Conservation (phyloP, 2,329 filamentous ascomycete genomes). For the Calonectria montana region DNA sequence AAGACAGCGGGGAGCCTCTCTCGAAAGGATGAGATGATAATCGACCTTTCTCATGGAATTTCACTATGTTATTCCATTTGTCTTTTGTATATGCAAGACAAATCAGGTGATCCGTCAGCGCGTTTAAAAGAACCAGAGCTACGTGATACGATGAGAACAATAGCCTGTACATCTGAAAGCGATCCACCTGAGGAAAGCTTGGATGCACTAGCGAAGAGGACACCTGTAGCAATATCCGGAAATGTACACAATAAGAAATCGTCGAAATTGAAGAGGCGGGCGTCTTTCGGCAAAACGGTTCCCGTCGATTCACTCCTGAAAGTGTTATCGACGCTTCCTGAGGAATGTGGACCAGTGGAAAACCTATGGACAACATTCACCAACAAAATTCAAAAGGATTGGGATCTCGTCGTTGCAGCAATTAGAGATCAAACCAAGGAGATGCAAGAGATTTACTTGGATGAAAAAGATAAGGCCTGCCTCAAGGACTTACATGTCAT, state of each 20-base stretch:
- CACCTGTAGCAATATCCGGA: neutral
- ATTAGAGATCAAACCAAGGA: neutral
- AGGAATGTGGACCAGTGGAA: neutral
- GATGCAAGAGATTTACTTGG: neutral
- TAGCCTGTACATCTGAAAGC: neutral
- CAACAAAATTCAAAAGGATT: neutral
- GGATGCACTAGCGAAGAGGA: neutral
- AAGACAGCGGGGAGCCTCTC: neutral
- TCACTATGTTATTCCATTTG: neutral
- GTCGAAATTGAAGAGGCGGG: neutral
- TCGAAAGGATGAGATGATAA: neutral
- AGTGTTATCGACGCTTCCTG: neutral
- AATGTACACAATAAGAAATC: neutral
- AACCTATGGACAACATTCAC: neutral
- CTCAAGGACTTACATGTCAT: neutral
- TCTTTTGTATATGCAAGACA: neutral
- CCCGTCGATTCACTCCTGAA: neutral
- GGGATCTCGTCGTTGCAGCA: neutral
- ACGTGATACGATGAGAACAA: neutral
- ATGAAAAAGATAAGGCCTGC: slow-evolving; percentile 3
- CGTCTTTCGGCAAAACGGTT: neutral
- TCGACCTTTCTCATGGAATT: neutral
- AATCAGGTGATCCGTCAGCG: neutral
- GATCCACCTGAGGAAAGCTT: neutral
- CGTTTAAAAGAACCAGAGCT: neutral